phyloP scores from a whole-genome alignment of 108 stramenopile species.

The Conticribra guillardii region DNA sequence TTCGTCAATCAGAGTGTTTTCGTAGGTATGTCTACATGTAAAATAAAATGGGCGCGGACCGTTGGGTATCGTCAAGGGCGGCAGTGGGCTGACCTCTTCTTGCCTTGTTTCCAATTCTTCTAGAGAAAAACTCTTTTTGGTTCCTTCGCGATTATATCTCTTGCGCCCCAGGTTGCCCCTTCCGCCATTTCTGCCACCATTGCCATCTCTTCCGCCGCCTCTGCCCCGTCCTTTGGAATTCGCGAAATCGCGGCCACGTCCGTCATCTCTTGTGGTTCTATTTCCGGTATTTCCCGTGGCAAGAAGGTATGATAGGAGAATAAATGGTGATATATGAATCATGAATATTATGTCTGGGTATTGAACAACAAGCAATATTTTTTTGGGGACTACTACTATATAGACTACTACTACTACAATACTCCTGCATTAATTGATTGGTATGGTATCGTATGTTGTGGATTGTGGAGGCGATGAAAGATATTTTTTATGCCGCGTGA shows the following conservation, averaged over 20 bases:
- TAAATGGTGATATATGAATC: slow-evolving; percentile 12
- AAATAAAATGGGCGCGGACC: slow-evolving; percentile 50
- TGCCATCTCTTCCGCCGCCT: background rate
- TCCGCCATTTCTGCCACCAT: background rate
- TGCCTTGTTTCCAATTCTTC: background rate
- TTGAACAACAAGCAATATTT: no score
- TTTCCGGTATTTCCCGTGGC: slow-evolving; percentile 5
- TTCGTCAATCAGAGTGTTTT: slow-evolving; percentile 56
- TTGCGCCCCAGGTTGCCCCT: slow-evolving; percentile 2
- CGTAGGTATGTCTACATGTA: slow-evolving; percentile 65
- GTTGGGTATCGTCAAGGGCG: slow-evolving; percentile 31
- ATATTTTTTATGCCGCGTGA: no score
- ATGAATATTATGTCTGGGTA: no score
- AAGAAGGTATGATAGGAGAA: slow-evolving; percentile 17
- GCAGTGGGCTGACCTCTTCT: slow-evolving; percentile 26
- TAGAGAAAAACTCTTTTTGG: slow-evolving; percentile 5
- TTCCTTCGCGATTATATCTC: slow-evolving; percentile 20
- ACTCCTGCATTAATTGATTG: no score
- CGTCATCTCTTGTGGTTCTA: no score
- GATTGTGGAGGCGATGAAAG: no score
- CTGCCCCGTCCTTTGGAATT: background rate
- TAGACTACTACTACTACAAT: no score
- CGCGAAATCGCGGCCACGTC: no score
- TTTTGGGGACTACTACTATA: no score
- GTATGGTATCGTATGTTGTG: no score